A percentile compares a stretch with the other conserved stretches of the same genome.
Conservation (phyloP, 2,329 filamentous ascomycete species). For the Verticillium zaregamsianum region DNA sequence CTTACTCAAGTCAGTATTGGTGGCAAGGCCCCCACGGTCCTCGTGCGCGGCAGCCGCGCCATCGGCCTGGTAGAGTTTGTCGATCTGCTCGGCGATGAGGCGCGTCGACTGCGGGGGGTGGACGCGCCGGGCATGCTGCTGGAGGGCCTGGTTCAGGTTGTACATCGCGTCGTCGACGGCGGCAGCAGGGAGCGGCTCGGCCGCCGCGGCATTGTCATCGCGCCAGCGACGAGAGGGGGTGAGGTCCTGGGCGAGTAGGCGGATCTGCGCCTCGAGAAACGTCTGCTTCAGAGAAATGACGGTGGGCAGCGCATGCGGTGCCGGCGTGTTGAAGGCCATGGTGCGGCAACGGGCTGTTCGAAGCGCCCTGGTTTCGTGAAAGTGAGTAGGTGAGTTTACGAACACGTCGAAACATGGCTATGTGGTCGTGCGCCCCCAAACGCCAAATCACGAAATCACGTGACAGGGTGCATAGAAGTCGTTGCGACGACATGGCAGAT, state of each 20-base stretch:
- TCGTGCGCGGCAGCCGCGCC: slow-evolving; percentile 17
- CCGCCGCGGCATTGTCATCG: slow-evolving; percentile 37
- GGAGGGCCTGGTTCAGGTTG: slow-evolving; percentile 57
- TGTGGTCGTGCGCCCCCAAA: too few species aligned
- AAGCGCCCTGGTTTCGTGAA: too few species aligned
- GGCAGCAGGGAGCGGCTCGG: slow-evolving; percentile 38
- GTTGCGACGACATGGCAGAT: too few species aligned
- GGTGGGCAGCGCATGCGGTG: slow-evolving; percentile 38
- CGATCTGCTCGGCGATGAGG: slow-evolving; percentile 70
- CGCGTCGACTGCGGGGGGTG: slow-evolving; percentile 66
- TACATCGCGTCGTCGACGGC: slow-evolving; percentile 53
- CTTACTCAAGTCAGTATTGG: slow-evolving; percentile 42
- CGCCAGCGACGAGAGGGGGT: slow-evolving; percentile 51
- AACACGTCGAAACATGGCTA: too few species aligned
- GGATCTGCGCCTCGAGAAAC: slow-evolving; percentile 61
- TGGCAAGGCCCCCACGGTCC: slow-evolving; percentile 26
- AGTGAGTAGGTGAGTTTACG: too few species aligned
- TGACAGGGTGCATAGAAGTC: too few species aligned
- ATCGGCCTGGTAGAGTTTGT: slow-evolving; percentile 53
- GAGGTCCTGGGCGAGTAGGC: slow-evolving; percentile 57
- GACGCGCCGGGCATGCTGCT: slow-evolving; percentile 61
- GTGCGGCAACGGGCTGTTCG: slow-evolving; percentile 5
- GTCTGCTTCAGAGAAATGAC: slow-evolving; percentile 59
- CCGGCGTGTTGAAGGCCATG: slow-evolving; percentile 16
- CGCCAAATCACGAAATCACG: too few species aligned